phyloP scores from a whole-genome alignment of 176 grass and related monocot genomes.

The Stipa capillata region DNA sequence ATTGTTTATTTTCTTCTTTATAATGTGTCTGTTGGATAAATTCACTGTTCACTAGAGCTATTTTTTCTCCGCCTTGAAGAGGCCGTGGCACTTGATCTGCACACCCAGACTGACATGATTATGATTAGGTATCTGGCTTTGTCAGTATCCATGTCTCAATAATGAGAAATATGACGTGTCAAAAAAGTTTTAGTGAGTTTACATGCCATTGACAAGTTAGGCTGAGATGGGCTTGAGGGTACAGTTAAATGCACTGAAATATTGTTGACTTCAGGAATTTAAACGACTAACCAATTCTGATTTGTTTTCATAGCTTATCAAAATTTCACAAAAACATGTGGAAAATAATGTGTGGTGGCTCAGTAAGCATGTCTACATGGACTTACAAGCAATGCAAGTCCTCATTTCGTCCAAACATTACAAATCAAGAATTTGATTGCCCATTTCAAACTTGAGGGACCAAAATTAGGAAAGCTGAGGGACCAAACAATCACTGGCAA shows the following conservation, averaged over 20 bases:
- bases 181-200: neutral
- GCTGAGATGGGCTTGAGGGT: neutral
- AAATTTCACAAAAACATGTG: neutral
- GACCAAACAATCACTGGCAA: neutral
- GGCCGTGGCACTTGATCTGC: neutral
- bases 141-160: neutral
- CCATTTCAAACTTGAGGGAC: neutral
- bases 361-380: neutral
- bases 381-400: neutral
- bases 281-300: neutral
- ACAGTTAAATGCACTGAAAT: neutral
- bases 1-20: neutral
- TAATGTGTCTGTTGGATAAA: neutral
- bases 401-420: neutral
- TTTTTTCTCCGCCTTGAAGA: neutral
- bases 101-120: neutral
- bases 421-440: neutral
- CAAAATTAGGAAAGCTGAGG: neutral
- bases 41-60: neutral
- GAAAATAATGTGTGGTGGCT: neutral
- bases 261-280: neutral
- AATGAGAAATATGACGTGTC: neutral
- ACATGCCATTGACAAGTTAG: neutral
- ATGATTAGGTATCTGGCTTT: neutral
- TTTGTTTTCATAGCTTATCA: no score